These are phyloP conservation scores for Lepidium campestre DNA, from an alignment of 441 rosid species.

Conservation along the genomic window DNA sequence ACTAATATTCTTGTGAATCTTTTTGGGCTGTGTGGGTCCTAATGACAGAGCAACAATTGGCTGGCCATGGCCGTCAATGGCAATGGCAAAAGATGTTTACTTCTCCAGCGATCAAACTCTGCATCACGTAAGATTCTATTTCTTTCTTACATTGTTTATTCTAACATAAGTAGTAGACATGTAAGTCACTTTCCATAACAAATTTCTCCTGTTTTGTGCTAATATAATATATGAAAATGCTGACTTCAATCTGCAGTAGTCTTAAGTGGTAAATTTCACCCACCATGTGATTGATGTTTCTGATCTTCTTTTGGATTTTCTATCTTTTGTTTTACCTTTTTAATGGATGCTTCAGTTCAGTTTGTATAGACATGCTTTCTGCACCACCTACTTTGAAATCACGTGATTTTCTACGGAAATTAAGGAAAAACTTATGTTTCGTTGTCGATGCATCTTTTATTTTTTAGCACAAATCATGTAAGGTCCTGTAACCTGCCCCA, in stretches of 20 bases:
- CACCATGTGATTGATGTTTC: slow-evolving; percentile 14
- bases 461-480: background rate
- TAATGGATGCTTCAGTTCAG: background rate
- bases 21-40: background rate
- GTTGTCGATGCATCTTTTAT: background rate
- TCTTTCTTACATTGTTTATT: slow-evolving; percentile 1
- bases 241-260: background rate
- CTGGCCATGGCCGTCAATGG: slow-evolving; percentile 49
- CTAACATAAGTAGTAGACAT: background rate
- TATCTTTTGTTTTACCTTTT: background rate
- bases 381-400: slow-evolving; percentile 6
- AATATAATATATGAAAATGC: background rate
- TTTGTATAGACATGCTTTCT: background rate
- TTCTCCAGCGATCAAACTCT: slow-evolving; percentile 27
- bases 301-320: background rate
- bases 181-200: background rate
- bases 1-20: background rate
- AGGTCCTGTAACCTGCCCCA: slow-evolving; percentile 1
- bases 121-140: slow-evolving; percentile 35
- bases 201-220: background rate
- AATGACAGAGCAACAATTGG: slow-evolving; percentile 37
- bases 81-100: slow-evolving; percentile 20
- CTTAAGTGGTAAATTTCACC: background rate
- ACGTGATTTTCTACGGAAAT: background rate
- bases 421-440: background rate